These are phyloP conservation scores for Ichthyophthirius multifiliis DNA, from an alignment of 169 alveolate genomes.

Conservation along the genomic window DNA sequence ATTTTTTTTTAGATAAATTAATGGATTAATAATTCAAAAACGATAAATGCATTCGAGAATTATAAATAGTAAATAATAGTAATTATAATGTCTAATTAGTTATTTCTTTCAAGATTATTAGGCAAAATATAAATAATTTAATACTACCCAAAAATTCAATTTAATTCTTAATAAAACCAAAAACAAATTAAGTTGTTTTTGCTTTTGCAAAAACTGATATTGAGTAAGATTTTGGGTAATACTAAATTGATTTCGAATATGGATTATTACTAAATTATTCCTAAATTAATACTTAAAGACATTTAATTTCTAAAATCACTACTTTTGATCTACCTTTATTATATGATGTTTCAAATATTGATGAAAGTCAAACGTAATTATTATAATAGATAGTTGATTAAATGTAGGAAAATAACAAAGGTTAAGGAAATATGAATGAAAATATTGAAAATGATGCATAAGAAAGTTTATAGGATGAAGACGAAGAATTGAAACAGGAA, in stretches of 20 bases:
- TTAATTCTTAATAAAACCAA: background rate
- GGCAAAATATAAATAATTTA: background rate
- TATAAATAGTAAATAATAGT: background rate
- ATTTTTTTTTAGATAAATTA: background rate
- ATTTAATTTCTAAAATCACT: too few species aligned
- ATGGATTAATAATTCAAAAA: background rate
- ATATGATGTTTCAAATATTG: too few species aligned
- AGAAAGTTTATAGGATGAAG: too few species aligned
- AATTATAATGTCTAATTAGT: background rate
- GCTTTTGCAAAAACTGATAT: background rate
- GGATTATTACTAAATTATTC: too few species aligned
- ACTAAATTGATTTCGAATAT: background rate
- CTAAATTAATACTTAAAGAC: too few species aligned
- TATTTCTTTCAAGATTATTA: background rate
- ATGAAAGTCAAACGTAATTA: too few species aligned
- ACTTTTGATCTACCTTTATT: too few species aligned
- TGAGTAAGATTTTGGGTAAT: background rate
- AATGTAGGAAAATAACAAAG: too few species aligned
- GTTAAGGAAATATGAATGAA: too few species aligned
- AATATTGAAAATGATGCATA: too few species aligned
- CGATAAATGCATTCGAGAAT: background rate
- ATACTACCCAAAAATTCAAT: background rate
- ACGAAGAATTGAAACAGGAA: too few species aligned
- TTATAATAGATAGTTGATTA: too few species aligned
- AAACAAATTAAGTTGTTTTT: background rate